Evolutionary conservation across 192 early-diverging fungal species (phyloP), one percentile per base, ranked within the genome.

Genomic region (Entomortierella lignicola): DNA sequence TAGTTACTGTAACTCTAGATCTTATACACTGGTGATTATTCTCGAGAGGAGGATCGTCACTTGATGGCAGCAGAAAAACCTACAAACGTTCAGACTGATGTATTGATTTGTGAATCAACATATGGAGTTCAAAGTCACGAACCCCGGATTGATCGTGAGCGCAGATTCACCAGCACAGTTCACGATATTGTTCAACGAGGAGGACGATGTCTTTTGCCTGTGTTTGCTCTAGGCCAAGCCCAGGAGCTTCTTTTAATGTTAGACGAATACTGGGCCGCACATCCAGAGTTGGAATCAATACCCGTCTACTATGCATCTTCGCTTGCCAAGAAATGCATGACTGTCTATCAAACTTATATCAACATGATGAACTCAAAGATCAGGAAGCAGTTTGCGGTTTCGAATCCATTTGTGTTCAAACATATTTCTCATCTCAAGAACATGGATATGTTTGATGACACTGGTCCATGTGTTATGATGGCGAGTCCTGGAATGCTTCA

Each of bases 361-460:
- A 95, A 98, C 85, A 96, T 97, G 91, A 98, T 99, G 98, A 98
- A 98, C 85, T 87, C 91, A 39, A 88, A 91, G 52, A 98, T 99
- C 80, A 89, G 95, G 50, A 89, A 92, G 71, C 96, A 97, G 81
- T 91, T 95, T 72, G 87, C 90, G 10, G 88, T 91, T 8, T 89
- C 85, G 42, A 99, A 99, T 75, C 98, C 98, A 12, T 99, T 99
- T 81, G 89, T 94, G 27, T 99, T 99, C 75, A 94, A 96, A 66
- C 95, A 97, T 81, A 97, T 95, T 72, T 92, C 90, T 34, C 95
- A 97, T 72, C 83, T 98, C 51, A 93, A 91, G 55, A 92, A 94
- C 66, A 89, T 94, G 64, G 85, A 89, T 12, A 88, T 92, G 53
- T 97, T 98, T 77, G 97, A 98, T 51, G 98, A 99, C 70, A 85